Evolutionary conservation across 805 yeast species (phyloP).

Genomic region (Lachancea thermotolerans): DNA sequence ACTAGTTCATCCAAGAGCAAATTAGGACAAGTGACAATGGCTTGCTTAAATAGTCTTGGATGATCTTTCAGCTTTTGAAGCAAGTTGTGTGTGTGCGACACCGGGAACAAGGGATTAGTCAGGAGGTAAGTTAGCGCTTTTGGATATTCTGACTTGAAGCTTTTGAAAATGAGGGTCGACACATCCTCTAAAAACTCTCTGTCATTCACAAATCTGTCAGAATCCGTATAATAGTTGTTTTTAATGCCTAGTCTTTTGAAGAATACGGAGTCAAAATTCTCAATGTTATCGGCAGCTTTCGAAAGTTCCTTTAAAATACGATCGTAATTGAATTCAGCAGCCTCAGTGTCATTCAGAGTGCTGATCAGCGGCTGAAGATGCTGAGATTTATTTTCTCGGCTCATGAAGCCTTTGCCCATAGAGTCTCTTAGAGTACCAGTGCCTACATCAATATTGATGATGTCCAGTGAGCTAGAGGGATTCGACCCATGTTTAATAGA

Average conservation of each 20-base stretch:
- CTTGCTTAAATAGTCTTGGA: slow-evolving; percentile 70
- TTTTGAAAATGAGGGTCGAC: slow-evolving; percentile 37
- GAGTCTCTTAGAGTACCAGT: slow-evolving; percentile 62
- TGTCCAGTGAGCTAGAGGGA: slow-evolving; percentile 26
- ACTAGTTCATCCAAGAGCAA: slow-evolving; percentile 59
- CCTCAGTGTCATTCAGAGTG: slow-evolving; percentile 11
- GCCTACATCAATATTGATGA: slow-evolving; percentile 49
- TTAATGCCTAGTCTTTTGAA: slow-evolving; percentile 30
- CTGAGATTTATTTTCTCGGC: slow-evolving; percentile 1
- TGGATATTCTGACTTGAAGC: slow-evolving; percentile 36
- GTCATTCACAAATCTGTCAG: slow-evolving; percentile 56
- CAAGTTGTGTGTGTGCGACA: slow-evolving; percentile 46
- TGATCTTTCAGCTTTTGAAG: slow-evolving; percentile 45
- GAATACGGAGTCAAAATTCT: slow-evolving; percentile 30
- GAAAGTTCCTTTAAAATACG: slow-evolving; percentile 24
- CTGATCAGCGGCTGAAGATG: slow-evolving; percentile 26
- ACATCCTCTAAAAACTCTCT: slow-evolving; percentile 44
- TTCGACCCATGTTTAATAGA: slow-evolving; percentile 24
- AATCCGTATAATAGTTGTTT: slow-evolving; percentile 52
- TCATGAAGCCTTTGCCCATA: slow-evolving; percentile 49
- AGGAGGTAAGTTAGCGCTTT: slow-evolving; percentile 64
- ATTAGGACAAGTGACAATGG: slow-evolving; percentile 71
- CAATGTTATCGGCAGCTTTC: slow-evolving; percentile 15
- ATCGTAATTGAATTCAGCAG: slow-evolving; percentile 17
- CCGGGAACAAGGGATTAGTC: slow-evolving; percentile 84